Percentiles rank a stretch among this genome's conserved stretches.
phyloP scores from a whole-genome alignment of 2,329 filamentous ascomycete genomes.

The Aureobasidium pullulans region DNA sequence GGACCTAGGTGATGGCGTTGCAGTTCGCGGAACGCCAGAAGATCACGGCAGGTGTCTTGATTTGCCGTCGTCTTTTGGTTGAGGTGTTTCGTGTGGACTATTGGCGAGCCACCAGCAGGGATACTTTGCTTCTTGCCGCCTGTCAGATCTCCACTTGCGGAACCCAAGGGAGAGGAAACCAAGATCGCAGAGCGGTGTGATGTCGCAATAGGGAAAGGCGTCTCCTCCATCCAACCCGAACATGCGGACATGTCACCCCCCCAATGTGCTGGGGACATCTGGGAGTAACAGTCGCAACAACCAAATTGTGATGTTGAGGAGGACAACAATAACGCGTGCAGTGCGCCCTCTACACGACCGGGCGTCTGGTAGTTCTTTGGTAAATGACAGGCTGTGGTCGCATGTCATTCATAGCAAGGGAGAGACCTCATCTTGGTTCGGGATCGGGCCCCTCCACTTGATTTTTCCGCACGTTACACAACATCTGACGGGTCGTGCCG shows the following conservation, averaged over 20 bases:
- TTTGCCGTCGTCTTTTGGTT: background rate
- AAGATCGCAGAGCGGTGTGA: conserved; percentile 2
- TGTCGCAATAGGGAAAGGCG: background rate
- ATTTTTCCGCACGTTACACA: background rate
- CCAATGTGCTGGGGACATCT: background rate
- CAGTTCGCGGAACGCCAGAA: background rate
- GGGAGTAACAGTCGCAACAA: background rate
- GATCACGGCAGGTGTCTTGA: background rate
- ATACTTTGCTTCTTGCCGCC: background rate
- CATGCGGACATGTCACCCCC: background rate
- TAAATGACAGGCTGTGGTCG: background rate
- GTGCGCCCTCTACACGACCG: background rate
- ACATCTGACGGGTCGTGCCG: background rate
- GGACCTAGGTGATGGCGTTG: background rate
- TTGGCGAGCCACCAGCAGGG: background rate
- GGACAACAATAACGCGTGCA: background rate
- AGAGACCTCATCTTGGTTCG: conserved; percentile 5
- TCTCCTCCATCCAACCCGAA: background rate
- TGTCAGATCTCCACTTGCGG: conserved; percentile 4
- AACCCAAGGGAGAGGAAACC: background rate
- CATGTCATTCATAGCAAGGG: background rate
- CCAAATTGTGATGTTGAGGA: background rate
- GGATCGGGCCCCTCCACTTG: background rate
- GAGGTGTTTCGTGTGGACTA: background rate
- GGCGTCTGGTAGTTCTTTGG: background rate